Evolutionary conservation across 441 rosid species (phyloP), one percentile per base, ranked within the genome.

Genomic region (Jatropha podagrica): DNA sequence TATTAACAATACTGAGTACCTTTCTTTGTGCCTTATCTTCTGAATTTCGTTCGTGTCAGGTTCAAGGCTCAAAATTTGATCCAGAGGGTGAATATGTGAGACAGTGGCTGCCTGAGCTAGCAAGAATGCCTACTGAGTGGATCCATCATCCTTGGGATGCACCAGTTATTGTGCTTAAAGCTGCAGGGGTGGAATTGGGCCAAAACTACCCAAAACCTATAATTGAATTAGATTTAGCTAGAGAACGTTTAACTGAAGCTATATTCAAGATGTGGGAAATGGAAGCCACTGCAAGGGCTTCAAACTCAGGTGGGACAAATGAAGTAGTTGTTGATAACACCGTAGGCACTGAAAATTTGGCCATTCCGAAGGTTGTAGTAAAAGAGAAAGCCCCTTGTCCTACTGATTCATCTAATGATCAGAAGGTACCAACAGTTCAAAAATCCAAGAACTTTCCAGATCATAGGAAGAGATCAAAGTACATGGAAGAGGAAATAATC

Each of bases 61-160:
- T 90, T 81, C 98, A 91, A 88, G 99, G 98, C 41, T 86, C 83
- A 23, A 89, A 88, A 74, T 92, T 76, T 55, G 97, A 94, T 60
- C 89, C 97, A 0, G 93, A 94, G 73, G 97, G 98, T 14, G 97
- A 94, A 44, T 94, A 91, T 66, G 88, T 91, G 52, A 85, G 98
- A 78, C 94, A 85, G 58, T 94, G 98, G 98, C 86, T 94, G 60
- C 97, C 98, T 0, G 98, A 92, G 88, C 87, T 94, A 4, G 89
- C 95, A 63, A 89, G 98, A 78, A 80, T 94, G 79, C 98, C 95
- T 6, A 84, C 93, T 1, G 95, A 88, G 74, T 94, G 98, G 98
- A 92, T 92, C 75, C 98, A 91, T 83, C 95, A 91, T 86, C 97
- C 97, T 10, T 91, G 97, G 97, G 97, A 91, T 23, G 97, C 97